These are phyloP conservation scores for Trichoderma sp. DNA, from an alignment of 2,329 filamentous ascomycete genomes.

Conservation along the genomic window DNA sequence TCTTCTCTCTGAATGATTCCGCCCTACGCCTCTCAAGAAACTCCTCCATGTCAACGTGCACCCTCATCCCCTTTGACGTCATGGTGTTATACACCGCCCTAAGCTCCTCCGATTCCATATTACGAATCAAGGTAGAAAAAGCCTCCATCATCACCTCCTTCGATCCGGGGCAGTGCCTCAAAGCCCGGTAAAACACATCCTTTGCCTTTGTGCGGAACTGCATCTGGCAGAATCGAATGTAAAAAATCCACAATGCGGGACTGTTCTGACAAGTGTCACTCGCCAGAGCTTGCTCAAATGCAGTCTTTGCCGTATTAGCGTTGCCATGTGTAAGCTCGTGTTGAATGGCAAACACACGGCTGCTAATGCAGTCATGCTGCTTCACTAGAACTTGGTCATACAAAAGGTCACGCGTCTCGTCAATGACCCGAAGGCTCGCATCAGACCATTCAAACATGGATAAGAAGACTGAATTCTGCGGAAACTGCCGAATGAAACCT, in stretches of 20 bases:
- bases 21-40: slow-evolving; percentile 39
- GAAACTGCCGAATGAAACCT: slow-evolving; percentile 62
- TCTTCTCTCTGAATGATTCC: background rate
- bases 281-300: slow-evolving; percentile 52
- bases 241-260: slow-evolving; percentile 48
- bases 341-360: slow-evolving; percentile 50
- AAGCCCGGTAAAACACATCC: slow-evolving; percentile 48
- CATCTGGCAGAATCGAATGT: slow-evolving; percentile 48
- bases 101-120: slow-evolving; percentile 49
- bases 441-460: slow-evolving; percentile 72
- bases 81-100: slow-evolving; percentile 49
- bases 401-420: slow-evolving; percentile 70
- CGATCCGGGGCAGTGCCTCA: slow-evolving; percentile 49
- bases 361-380: slow-evolving; percentile 42
- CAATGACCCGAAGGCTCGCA: slow-evolving; percentile 67
- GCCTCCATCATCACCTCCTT: slow-evolving; percentile 53
- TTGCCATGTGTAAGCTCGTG: slow-evolving; percentile 51
- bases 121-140: slow-evolving; percentile 44
- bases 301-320: slow-evolving; percentile 47
- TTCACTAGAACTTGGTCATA: slow-evolving; percentile 48
- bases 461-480: slow-evolving; percentile 74
- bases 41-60: slow-evolving; percentile 53
- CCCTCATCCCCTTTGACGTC: slow-evolving; percentile 47
- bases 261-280: slow-evolving; percentile 41
- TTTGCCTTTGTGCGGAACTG: slow-evolving; percentile 43